Base-by-base conservation (phyloP, 1,284 basidiomycete species). In the Cryptococcus sp. region DNA sequence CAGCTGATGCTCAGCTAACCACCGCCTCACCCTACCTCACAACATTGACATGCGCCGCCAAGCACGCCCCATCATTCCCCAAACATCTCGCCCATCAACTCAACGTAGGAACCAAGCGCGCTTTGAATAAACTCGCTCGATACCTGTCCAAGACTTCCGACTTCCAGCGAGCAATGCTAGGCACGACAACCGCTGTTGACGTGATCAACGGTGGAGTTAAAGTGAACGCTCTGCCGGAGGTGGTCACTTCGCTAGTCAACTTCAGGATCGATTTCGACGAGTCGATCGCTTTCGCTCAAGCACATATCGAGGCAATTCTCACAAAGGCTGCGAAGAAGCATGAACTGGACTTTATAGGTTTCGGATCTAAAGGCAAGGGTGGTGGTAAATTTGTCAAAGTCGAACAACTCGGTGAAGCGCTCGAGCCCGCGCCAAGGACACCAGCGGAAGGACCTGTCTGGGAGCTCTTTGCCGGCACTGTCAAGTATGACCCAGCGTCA, bases 41-140 rank as follows among this genome's bases (percentile, higher is more conserved):
- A 2, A 66, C 64, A 21, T 63, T 81, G 2, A 62, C 71, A 47
- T 81, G 79, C 56, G 72, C 75, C 0, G 63, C 74, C 13, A 69
- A 77, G 11, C 63, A 75, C 28, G 73, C 74, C 1, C 56, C 66
- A 1, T 49, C 66, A 0, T 67, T 79, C 47, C 67, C 70, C 1
- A 52, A 53, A 7, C 31, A 56, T n/a, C 67, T 74, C 48, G 59
- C 62, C 43, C 60, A 57, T 45, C 51, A 59, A 1, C 61, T 78
- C 32, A 44, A 54, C n/a, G 41, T 56, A 24, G 48, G 55, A 46
- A 64, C 64, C 0, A 63, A 65, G 4, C 64, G 59, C 25, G 63
- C 69, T 19, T 78, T 76, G 65, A 56, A 63, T 18, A 59, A 66
- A 48, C 65, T 79, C 7, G 75, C 74, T n/a, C 47, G 64, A 25